Evolutionary conservation across 352 stramenopile species (phyloP), one percentile per base, ranked within the genome.

Genomic region (Phytophthora pini): DNA sequence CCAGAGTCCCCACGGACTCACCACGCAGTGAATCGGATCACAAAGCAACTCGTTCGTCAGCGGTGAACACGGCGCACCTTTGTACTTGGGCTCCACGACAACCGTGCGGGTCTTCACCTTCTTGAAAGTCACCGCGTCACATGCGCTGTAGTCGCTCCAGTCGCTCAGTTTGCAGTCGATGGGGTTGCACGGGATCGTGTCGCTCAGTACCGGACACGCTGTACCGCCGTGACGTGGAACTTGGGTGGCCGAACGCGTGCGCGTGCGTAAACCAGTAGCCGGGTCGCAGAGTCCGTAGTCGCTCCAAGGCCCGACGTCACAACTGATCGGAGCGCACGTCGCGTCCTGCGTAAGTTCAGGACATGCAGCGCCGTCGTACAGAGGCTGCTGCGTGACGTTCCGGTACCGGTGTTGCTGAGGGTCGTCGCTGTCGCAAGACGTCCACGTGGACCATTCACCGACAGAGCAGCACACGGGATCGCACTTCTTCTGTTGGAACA

Each of bases 41-140:
- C 84, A 92, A 2, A 80, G 22, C 11, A 88, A 32, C 5, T 84
- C 74, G 26, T 91, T 87, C 13, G 62, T 74, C 4, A 79, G 44
- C 0, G 76, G 60, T 1, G 77, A 76, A 43, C 84, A 93, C 0
- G 58, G 27, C 0, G 52, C 48, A 7, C 84, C 84, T 11, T 66
- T 61, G 66, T 82, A 86, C 36, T 77, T 69, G 0, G 82, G 51
- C 44, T 65, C 32, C n/a, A 52, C 43, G 7, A 63, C 53, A 24
- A 90, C 57, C 2, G 40, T 48, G 5, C 80, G 76, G 2, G 61
- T 74, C 50, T 88, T 87, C 6, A 45, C 75, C 63, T 87, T 84
- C 51, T 70, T 82, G 51, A 60, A 88, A 26, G 66, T 87, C 39
- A 71, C 61, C 1, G 49, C 31, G 36, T 89, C 77, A 31, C 76